Evolutionary conservation across 495 filamentous ascomycete genomes (phyloP).

Genomic region (Acidomyces sp.): DNA sequence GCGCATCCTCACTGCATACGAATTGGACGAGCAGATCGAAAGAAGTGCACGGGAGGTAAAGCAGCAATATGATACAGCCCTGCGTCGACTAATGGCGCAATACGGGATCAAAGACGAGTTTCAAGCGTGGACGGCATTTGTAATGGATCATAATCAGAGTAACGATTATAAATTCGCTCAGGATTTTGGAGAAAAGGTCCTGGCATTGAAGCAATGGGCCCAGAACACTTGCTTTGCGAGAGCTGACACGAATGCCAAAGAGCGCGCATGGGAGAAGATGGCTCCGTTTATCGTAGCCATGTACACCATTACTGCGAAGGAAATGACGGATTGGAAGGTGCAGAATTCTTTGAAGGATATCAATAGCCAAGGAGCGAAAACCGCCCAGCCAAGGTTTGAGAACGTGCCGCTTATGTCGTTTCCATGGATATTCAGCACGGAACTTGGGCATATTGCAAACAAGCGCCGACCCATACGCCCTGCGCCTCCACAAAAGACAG

Average conservation of each 20-base stretch:
- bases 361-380: constrained; percentile 27
- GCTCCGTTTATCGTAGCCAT: constrained; percentile 70
- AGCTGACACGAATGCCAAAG: constrained; percentile 38
- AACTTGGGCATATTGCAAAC: constrained; percentile 41
- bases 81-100: constrained; percentile 74
- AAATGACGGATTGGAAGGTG: no score
- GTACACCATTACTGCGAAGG: constrained; percentile 68
- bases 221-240: constrained; percentile 45
- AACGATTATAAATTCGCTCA: constrained; percentile 80
- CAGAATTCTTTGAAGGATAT: constrained; percentile 36
- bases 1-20: constrained; percentile 56
- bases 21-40: constrained; percentile 40
- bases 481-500: neutral
- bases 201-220: constrained; percentile 52
- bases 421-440: constrained; percentile 71
- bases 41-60: constrained; percentile 55
- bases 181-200: constrained; percentile 54
- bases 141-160: constrained; percentile 53
- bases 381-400: constrained; percentile 28
- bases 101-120: constrained; percentile 80
- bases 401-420: constrained; percentile 78
- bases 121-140: constrained; percentile 77
- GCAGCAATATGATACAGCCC: constrained; percentile 56
- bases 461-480: neutral
- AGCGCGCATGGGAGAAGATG: constrained; percentile 39